Evolutionary conservation across 495 filamentous ascomycete species (phyloP), one percentile per base, ranked within the genome.

Genomic region (Parathielavia appendiculata): DNA sequence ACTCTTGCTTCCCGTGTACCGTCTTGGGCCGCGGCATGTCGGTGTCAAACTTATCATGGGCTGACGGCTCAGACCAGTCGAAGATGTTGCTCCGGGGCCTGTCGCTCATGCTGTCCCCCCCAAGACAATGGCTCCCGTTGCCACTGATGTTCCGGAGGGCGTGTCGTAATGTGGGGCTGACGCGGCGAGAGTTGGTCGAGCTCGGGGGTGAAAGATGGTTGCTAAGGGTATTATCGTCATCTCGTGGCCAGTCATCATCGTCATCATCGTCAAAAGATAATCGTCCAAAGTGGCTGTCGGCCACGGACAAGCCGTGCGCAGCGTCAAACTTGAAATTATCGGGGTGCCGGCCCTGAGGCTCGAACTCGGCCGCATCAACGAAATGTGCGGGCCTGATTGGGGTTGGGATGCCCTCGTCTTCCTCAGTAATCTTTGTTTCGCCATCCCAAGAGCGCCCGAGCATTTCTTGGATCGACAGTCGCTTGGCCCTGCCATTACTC

Each of bases 1-100:
- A 76, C 65, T 85, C 81, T 69, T 96, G 90, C 72, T 95, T 97
- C 3, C 89, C 91, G 74, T 97, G 92, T 41, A 95, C 88, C 12
- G 91, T 96, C 59, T 87, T 87, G 12, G 93, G 92, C 54, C 92
- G 82, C 46, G 80, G 77, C 44, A 85, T 79, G 45, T 76, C 72
- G 16, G 66, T 68, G 45, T 83, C 81, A 30, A 64, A 41, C 63
- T 79, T 84, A 66, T 83, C 87, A 47, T 73, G 73, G 22, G 75
- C 72, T 38, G 81, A 68, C 38, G 87, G 81, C 68, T 96, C 91
- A 47, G 87, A 86, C 90, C 91, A 96, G 69, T 95, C 90, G 63
- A 95, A 96, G 23, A 92, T 81, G 63, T 81, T 88, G 56, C 79
- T 82, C 56, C 78, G 73, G 17, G 79, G 79, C 57, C 79, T 73